A percentile compares a stretch with the other conserved stretches of the same genome.
These are phyloP conservation scores for Populus euphratica DNA, from an alignment of 345 rosid species.

Conservation along the genomic window DNA sequence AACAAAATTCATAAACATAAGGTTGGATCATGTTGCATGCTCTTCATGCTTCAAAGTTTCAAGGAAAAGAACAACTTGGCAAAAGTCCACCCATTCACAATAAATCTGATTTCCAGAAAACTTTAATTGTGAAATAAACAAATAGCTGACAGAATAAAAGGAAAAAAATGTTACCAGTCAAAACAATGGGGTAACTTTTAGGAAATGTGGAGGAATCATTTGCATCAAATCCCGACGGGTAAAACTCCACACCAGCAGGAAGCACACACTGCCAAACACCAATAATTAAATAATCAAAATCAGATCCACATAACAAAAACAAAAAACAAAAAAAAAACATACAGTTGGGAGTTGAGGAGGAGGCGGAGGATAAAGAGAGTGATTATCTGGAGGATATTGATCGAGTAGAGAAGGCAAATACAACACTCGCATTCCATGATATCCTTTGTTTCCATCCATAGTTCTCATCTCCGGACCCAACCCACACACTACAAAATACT, in stretches of 20 bases:
- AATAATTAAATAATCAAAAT: neutral
- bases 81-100: neutral
- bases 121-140: neutral
- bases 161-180: slow-evolving; percentile 54
- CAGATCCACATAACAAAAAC: slow-evolving; percentile 2
- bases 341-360: slow-evolving; percentile 98
- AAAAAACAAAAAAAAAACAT: slow-evolving; percentile 3
- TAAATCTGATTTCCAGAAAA: neutral
- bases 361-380: slow-evolving; percentile 68
- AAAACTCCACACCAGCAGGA: slow-evolving; percentile 85
- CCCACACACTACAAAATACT: slow-evolving; percentile 93
- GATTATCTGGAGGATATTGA: slow-evolving; percentile 74
- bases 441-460: slow-evolving; percentile 77
- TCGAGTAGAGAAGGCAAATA: slow-evolving; percentile 82
- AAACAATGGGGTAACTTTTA: slow-evolving; percentile 89
- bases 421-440: slow-evolving; percentile 51
- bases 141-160: neutral
- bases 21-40: neutral
- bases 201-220: slow-evolving; percentile 60
- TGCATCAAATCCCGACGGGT: slow-evolving; percentile 66
- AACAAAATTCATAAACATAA: neutral
- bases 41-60: neutral
- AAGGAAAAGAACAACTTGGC: neutral
- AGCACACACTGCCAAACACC: slow-evolving; percentile 62
- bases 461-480: slow-evolving; percentile 94